Base-by-base conservation (phyloP, 345 rosid genomes). In the Iberis pinnata region DNA sequence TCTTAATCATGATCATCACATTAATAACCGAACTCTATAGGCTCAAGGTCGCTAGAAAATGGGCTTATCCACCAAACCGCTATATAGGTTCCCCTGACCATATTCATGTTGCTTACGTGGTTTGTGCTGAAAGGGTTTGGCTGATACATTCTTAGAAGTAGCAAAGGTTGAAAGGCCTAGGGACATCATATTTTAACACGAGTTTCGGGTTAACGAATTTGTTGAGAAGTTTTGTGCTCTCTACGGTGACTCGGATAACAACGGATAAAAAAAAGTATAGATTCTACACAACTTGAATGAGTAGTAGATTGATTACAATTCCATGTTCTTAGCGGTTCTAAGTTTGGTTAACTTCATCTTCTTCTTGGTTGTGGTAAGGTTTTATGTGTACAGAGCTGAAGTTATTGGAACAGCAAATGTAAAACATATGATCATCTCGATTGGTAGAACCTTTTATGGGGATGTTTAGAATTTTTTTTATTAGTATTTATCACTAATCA, bases 161-260 rank as follows among this genome's bases (percentile, higher is more conserved):
- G 88, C 97, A 0, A 89, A 89, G 76, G 31, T 86, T 83, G 97
- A 86, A 89, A 47, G 80, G 95, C 44, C 68, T 89, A 0, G 90
- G 97, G 16, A 76, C 97, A 8, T 76, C 95, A 0, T 83, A 80
- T 53, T 83, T 80, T 43, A 65, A 78, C 0, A 78, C 59, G 15
- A 80, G 82, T 64, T 12, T 83, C 22, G 90, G 83, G 8, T 43
- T 89, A 4, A 93, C 94, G 18, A 64, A 68, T 53, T 86, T 80
- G 66, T 43, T 83, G 15, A 87, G 94, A n/a, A 81, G 88, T 46
- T 80, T 81, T 49, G 20, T 86, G 41, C 70, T 86, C 8, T 60
- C 65, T 4, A 70, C 78, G 0, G 80, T 81, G 16, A 63, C 89
- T 6, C 48, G 70, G 38, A 25, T 77, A 14, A 81, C 83, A 0